phyloP scores from a whole-genome alignment of 2,329 filamentous ascomycete genomes.

The Aspergillus uvarum region DNA sequence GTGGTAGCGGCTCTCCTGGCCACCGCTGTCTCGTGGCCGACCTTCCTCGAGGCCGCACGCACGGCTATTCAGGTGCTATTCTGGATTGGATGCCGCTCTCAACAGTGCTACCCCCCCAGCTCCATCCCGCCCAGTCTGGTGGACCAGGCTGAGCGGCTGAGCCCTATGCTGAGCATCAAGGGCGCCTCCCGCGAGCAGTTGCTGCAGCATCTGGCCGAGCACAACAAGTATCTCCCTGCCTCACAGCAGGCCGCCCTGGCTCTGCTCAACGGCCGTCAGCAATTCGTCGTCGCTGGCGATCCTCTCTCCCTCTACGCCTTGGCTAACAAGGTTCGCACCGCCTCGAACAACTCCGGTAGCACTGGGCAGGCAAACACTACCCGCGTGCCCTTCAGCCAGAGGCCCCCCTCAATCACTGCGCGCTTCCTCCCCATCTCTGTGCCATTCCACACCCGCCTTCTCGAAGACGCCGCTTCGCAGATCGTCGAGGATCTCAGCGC shows the following conservation, averaged over 20 bases:
- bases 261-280: constrained; percentile 32
- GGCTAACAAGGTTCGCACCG: neutral
- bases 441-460: constrained; percentile 34
- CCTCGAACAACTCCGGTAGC: constrained; percentile 11
- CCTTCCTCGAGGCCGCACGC: constrained; percentile 28
- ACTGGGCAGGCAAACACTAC: neutral
- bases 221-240: constrained; percentile 26
- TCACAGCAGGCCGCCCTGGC: constrained; percentile 24
- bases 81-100: constrained; percentile 34
- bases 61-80: constrained; percentile 35
- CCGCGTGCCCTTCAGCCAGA: constrained; percentile 31
- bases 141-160: constrained; percentile 11
- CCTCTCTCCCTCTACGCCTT: constrained; percentile 23
- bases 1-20: constrained; percentile 37
- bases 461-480: neutral
- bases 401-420: constrained; percentile 28
- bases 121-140: constrained; percentile 11
- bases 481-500: neutral
- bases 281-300: constrained; percentile 33
- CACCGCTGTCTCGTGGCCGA: constrained; percentile 31
- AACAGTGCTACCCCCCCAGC: constrained; percentile 17
- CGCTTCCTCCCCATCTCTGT: constrained; percentile 41
- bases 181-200: neutral
- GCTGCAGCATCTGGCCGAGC: constrained; percentile 15
- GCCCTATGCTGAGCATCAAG: constrained; percentile 4